phyloP scores from a whole-genome alignment of 371 early-diverging fungal species.

The Apophysomyces variabilis region DNA sequence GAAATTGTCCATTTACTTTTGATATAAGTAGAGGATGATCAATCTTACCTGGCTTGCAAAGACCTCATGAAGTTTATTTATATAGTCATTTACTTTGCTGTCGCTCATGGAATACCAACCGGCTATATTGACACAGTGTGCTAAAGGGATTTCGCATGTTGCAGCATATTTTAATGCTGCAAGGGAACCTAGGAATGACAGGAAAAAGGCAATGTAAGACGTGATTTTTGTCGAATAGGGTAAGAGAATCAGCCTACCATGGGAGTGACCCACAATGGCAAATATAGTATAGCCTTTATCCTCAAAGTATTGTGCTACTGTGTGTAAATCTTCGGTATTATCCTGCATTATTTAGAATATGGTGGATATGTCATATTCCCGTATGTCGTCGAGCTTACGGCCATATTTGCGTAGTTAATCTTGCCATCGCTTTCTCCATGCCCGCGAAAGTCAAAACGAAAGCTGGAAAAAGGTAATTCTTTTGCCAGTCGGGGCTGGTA shows the following conservation, averaged over 20 bases:
- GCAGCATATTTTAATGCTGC: slow-evolving; percentile 62
- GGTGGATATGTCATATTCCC: background rate
- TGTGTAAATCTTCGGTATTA: slow-evolving; percentile 59
- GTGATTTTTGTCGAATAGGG: background rate
- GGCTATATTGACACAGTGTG: slow-evolving; percentile 56
- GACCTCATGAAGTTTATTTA: slow-evolving; percentile 38
- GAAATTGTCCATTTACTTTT: background rate
- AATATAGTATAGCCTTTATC: slow-evolving; percentile 61
- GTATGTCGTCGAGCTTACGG: slow-evolving; percentile 24
- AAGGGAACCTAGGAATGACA: slow-evolving; percentile 47
- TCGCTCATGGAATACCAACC: slow-evolving; percentile 61
- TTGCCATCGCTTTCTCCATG: slow-evolving; percentile 63
- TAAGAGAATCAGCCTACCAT: slow-evolving; percentile 36
- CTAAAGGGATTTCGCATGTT: slow-evolving; percentile 40
- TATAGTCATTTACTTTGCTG: slow-evolving; percentile 31
- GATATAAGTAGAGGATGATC: background rate
- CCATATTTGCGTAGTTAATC: slow-evolving; percentile 57
- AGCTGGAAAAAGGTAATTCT: slow-evolving; percentile 55
- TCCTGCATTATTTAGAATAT: slow-evolving; percentile 29
- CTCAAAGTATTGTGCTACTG: slow-evolving; percentile 58
- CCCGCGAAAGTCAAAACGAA: slow-evolving; percentile 66
- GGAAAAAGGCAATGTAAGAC: background rate
- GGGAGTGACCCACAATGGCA: slow-evolving; percentile 61
- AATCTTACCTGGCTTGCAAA: slow-evolving; percentile 30
- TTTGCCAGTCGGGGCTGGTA: slow-evolving; percentile 60